These are phyloP conservation scores for Phialophora tarda DNA, from an alignment of 2,329 filamentous ascomycete genomes.

Conservation along the genomic window DNA sequence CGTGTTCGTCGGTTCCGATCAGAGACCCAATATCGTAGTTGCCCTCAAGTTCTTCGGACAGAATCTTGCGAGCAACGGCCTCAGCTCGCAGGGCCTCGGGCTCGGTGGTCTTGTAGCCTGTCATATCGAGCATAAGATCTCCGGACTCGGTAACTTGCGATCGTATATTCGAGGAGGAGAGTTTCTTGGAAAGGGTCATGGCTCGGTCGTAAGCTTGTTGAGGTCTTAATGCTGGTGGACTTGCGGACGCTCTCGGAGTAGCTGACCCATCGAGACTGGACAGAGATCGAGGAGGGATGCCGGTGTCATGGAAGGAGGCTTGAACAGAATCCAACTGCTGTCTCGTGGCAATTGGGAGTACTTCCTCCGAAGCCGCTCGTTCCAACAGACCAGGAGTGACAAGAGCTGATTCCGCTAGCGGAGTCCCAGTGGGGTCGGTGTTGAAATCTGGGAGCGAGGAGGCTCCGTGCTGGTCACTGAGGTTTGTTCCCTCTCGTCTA, in stretches of 20 bases:
- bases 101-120: slow-evolving; percentile 91
- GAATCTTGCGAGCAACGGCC: slow-evolving; percentile 87
- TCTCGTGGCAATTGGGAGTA: slow-evolving; percentile 53
- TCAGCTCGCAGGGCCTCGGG: slow-evolving; percentile 91
- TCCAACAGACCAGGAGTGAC: slow-evolving; percentile 49
- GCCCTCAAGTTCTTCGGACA: slow-evolving; percentile 90
- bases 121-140: slow-evolving; percentile 98
- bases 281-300: slow-evolving; percentile 21
- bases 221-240: slow-evolving; percentile 73
- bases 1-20: slow-evolving; percentile 92
- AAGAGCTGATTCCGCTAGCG: slow-evolving; percentile 14
- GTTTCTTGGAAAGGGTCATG: slow-evolving; percentile 80
- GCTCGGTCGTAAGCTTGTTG: slow-evolving; percentile 83
- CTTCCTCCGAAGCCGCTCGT: slow-evolving; percentile 61
- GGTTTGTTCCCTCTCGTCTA: slow-evolving; percentile 29
- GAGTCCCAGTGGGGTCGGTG: slow-evolving; percentile 21
- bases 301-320: slow-evolving; percentile 28
- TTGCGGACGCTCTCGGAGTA: slow-evolving; percentile 60
- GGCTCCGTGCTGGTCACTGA: slow-evolving; percentile 21
- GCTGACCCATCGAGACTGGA: slow-evolving; percentile 27
- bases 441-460: slow-evolving; percentile 23
- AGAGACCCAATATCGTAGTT: slow-evolving; percentile 95
- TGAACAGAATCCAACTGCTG: slow-evolving; percentile 36
- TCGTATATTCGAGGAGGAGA: slow-evolving; percentile 89
- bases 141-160: slow-evolving; percentile 90